A percentile compares a stretch with the other conserved stretches of the same genome.
Conservation (phyloP, 177 flowering plant genomes). For the Vitis hybrid region DNA sequence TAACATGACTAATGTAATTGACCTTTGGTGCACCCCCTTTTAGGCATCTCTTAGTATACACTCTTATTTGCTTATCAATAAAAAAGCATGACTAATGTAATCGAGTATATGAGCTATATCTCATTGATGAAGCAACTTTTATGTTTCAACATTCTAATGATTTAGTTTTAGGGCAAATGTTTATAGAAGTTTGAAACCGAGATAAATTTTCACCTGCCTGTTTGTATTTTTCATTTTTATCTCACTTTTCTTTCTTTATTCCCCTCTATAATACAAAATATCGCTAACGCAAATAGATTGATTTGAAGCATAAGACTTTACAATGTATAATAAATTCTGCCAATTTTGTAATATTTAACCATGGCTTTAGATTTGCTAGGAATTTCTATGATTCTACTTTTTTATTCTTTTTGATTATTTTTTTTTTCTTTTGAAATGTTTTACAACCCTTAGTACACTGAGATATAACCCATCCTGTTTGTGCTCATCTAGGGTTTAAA, state of each 20-base stretch:
- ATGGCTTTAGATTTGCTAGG: no score
- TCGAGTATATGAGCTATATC: background rate
- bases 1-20: no score
- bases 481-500: conserved; percentile 51
- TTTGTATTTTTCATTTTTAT: background rate
- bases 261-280: no score
- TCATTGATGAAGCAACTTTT: background rate
- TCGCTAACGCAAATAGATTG: no score
- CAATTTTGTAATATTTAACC: no score
- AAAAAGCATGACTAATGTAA: background rate
- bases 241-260: no score
- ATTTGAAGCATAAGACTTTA: no score
- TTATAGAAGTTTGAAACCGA: background rate
- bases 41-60: no score
- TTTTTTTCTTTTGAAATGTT: background rate
- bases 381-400: no score
- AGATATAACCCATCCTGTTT: background rate
- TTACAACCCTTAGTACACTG: background rate
- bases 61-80: no score
- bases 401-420: background rate
- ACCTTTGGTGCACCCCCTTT: no score
- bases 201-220: background rate
- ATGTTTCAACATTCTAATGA: background rate
- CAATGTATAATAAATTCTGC: no score
- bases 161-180: background rate